phyloP scores from a whole-genome alignment of 441 rosid genomes.

The Euphorbia celastroides region DNA sequence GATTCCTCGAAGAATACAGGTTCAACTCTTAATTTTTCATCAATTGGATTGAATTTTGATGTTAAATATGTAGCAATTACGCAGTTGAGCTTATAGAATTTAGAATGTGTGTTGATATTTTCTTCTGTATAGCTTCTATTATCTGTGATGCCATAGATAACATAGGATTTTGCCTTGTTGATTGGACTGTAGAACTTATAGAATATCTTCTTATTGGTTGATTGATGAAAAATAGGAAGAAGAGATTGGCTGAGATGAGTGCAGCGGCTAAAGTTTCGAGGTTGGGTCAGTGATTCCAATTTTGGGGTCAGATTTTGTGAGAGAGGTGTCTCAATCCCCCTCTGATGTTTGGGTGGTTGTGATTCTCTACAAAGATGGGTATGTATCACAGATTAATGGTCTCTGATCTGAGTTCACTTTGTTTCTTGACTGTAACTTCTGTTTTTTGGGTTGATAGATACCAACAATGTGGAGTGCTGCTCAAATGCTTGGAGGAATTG shows the following conservation, averaged over 20 bases:
- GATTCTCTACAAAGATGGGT: too few species aligned
- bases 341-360: too few species aligned
- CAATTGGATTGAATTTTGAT: background rate
- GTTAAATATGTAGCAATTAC: background rate
- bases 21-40: constrained; percentile 10
- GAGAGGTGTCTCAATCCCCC: constrained; percentile 9
- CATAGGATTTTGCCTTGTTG: too few species aligned
- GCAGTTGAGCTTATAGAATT: background rate
- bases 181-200: background rate
- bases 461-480: constrained; percentile 62
- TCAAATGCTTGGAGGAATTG: constrained; percentile 81
- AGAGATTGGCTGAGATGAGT: constrained; percentile 80
- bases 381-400: too few species aligned
- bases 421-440: too few species aligned
- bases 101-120: background rate
- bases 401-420: too few species aligned
- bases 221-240: constrained; percentile 48
- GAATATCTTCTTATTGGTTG: background rate
- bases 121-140: background rate
- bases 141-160: too few species aligned
- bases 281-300: constrained; percentile 81
- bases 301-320: constrained; percentile 80
- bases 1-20: constrained; percentile 95
- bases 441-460: constrained; percentile 48
- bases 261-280: constrained; percentile 54